phyloP scores from a whole-genome alignment of 2,329 filamentous ascomycete species.

The Arthrobotrys iridis region DNA sequence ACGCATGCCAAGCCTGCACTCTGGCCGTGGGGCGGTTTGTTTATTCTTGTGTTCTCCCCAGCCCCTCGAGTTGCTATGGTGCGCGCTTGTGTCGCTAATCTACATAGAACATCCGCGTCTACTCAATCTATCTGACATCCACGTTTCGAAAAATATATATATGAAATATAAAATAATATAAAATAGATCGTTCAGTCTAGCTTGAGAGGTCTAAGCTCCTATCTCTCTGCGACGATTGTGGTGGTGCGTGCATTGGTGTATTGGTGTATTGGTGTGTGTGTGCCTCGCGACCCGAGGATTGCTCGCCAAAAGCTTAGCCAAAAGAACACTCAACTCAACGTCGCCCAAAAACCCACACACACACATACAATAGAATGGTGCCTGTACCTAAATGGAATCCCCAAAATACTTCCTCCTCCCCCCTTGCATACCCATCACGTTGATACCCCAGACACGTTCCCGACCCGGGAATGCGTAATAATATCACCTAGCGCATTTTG shows the following conservation, averaged over 20 bases:
- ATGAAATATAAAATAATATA: no score
- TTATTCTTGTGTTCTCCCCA: constrained; percentile 4
- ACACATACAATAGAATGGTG: neutral
- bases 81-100: constrained; percentile 13
- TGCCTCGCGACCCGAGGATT: constrained; percentile 10
- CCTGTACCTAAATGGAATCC: neutral
- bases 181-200: no score
- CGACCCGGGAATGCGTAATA: constrained; percentile 30
- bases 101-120: no score
- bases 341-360: constrained; percentile 11
- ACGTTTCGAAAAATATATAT: no score
- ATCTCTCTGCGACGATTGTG: no score
- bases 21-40: neutral
- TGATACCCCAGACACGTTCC: constrained; percentile 31
- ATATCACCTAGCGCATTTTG: constrained; percentile 25
- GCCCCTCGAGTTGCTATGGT: constrained; percentile 35
- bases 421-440: constrained; percentile 38
- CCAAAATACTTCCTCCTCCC: constrained; percentile 13
- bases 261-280: neutral
- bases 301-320: constrained; percentile 12
- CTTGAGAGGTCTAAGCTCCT: no score
- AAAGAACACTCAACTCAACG: neutral
- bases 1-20: constrained; percentile 42
- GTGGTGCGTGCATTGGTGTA: no score
- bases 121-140: no score